A percentile compares a stretch with the other conserved stretches of the same genome.
phyloP scores from a whole-genome alignment of 805 yeast species.

The Kregervanrija delftensis region DNA sequence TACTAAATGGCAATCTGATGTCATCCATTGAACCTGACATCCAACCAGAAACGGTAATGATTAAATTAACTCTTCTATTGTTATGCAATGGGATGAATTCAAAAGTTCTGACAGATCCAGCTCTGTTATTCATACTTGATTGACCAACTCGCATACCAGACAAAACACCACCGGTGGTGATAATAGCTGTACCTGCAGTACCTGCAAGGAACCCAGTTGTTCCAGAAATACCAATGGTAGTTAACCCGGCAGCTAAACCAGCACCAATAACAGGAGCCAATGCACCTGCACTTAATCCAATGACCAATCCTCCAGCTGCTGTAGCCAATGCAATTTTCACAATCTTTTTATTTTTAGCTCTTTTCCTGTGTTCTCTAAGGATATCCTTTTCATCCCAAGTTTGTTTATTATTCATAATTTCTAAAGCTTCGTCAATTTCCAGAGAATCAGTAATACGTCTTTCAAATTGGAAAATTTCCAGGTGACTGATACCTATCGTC shows the following conservation, averaged over 20 bases:
- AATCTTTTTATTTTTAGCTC: constrained; percentile 56
- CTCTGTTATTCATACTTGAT: constrained; percentile 76
- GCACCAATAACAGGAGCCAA: constrained; percentile 98
- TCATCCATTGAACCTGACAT: constrained; percentile 94
- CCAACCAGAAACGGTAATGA: constrained; percentile 95
- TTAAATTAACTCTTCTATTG: constrained; percentile 78
- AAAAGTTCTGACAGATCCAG: constrained; percentile 89
- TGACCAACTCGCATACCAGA: constrained; percentile 88
- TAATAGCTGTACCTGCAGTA: constrained; percentile 92
- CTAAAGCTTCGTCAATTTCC: constrained; percentile 59
- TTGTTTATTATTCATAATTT: constrained; percentile 33
- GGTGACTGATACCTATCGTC: constrained; percentile 45
- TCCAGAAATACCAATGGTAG: constrained; percentile 94
- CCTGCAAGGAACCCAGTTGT: constrained; percentile 91
- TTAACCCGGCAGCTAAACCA: constrained; percentile 93
- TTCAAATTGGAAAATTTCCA: constrained; percentile 85
- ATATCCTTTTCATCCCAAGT: constrained; percentile 68
- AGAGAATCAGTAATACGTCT: constrained; percentile 83
- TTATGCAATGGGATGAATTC: constrained; percentile 91
- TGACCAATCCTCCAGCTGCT: constrained; percentile 88
- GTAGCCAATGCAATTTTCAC: constrained; percentile 93
- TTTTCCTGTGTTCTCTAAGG: constrained; percentile 64
- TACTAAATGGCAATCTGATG: constrained; percentile 90
- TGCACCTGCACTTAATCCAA: constrained; percentile 92
- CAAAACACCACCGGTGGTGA: constrained; percentile 85